These are phyloP conservation scores for Schwanniomyces occidentalis DNA, from an alignment of 805 yeast species.

Conservation along the genomic window DNA sequence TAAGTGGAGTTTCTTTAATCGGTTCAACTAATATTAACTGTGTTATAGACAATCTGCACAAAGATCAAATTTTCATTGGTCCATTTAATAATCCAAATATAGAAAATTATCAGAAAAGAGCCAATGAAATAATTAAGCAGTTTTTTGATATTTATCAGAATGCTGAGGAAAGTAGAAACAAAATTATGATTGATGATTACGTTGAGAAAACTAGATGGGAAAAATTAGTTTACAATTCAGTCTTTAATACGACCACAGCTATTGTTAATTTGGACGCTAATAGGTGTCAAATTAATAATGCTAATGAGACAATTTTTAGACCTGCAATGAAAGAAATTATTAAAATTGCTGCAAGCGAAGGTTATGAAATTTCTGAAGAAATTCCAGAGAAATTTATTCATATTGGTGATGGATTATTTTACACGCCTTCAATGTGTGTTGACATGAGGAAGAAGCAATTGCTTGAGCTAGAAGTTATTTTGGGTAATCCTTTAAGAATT, in stretches of 20 bases:
- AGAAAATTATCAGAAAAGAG: constrained; percentile 6
- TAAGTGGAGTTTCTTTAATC: constrained; percentile 38
- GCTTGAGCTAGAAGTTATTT: constrained; percentile 40
- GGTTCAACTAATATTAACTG: constrained; percentile 33
- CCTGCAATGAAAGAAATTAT: constrained; percentile 73
- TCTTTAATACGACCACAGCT: constrained; percentile 36
- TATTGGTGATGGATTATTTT: constrained; percentile 45
- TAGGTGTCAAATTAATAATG: constrained; percentile 36
- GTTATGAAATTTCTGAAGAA: constrained; percentile 52
- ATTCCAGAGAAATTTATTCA: constrained; percentile 51
- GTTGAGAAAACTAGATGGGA: constrained; percentile 39
- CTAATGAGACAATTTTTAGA: constrained; percentile 27
- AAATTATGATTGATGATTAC: constrained; percentile 26
- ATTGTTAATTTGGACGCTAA: constrained; percentile 33
- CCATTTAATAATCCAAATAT: constrained; percentile 15
- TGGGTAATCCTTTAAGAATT: constrained; percentile 40
- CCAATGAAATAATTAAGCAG: constrained; percentile 16
- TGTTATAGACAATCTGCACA: constrained; percentile 17
- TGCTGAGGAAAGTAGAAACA: constrained; percentile 23
- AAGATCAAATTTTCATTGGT: constrained; percentile 23
- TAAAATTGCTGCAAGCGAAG: constrained; percentile 68
- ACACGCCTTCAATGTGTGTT: constrained; percentile 43
- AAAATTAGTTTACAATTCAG: constrained; percentile 38
- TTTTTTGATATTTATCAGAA: constrained; percentile 31
- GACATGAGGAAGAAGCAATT: constrained; percentile 38